A percentile compares a stretch with the other conserved stretches of the same genome.
Evolutionary conservation across 257 asterid species (phyloP).

Genomic region (Verbascum thapsus): DNA sequence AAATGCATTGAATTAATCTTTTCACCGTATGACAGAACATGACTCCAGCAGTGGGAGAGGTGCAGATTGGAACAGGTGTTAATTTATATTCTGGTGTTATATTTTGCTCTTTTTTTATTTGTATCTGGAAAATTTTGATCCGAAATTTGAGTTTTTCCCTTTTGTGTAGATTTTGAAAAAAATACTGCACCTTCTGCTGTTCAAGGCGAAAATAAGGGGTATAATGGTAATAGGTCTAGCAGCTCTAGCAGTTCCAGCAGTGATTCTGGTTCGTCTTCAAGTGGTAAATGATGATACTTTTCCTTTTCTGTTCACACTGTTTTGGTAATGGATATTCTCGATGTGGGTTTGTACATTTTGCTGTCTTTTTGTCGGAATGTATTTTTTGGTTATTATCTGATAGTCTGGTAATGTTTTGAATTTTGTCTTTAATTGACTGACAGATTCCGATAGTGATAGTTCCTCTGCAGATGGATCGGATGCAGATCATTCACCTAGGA

Average conservation of each 20-base stretch:
- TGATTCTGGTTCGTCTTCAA: conserved; percentile 65
- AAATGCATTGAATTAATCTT: not conserved
- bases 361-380: not conserved
- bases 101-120: not conserved
- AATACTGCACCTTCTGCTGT: conserved; percentile 28
- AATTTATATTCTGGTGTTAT: not conserved
- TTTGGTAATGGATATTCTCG: no score
- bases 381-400: not conserved
- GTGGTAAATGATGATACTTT: conserved; percentile 36
- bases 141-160: not conserved
- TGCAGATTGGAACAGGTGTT: conserved; percentile 38
- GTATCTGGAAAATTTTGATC: not conserved
- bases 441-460: conserved; percentile 67
- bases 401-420: not conserved
- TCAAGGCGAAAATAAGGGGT: conserved; percentile 38
- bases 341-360: not conserved
- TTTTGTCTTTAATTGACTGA: conserved; percentile 6
- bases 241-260: conserved; percentile 71
- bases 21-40: conserved; percentile 37
- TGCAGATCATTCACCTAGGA: conserved; percentile 47
- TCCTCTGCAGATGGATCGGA: conserved; percentile 57
- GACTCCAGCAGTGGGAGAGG: conserved; percentile 19
- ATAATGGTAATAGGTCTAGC: conserved; percentile 51
- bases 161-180: conserved; percentile 35
- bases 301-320: not conserved